Percentiles rank a stretch among this genome's conserved stretches.
Evolutionary conservation across 169 alveolate genomes (phyloP).

Genomic region (Plasmodium yoelii): DNA sequence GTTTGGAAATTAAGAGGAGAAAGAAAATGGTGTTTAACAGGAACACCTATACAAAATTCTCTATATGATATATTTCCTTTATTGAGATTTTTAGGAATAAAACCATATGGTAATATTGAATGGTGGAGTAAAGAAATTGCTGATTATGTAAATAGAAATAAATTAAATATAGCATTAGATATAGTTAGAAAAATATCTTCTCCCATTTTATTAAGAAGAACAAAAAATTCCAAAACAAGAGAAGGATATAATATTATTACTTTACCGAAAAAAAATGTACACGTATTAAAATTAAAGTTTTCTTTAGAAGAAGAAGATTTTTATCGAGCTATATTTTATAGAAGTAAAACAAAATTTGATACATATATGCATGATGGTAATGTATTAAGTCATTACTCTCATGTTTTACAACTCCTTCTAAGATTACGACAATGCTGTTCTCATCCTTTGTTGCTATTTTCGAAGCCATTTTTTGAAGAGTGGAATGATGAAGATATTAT

Average conservation of each 20-base stretch:
- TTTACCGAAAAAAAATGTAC: constrained; percentile 90
- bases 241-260: constrained; percentile 84
- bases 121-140: constrained; percentile 88
- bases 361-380: constrained; percentile 81
- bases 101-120: constrained; percentile 86
- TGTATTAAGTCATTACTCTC: constrained; percentile 84
- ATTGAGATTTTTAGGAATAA: constrained; percentile 89
- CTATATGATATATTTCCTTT: constrained; percentile 92
- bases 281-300: constrained; percentile 82
- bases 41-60: constrained; percentile 95
- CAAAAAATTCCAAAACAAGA: constrained; percentile 86
- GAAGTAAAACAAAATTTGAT: constrained; percentile 84
- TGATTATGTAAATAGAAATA: constrained; percentile 78
- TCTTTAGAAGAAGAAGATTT: constrained; percentile 84
- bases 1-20: constrained; percentile 88
- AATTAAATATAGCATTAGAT: constrained; percentile 79
- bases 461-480: constrained; percentile 64
- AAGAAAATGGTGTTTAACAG: constrained; percentile 93
- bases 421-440: constrained; percentile 89
- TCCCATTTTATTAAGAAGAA: constrained; percentile 90
- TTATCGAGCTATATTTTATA: constrained; percentile 76
- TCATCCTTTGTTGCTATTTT: constrained; percentile 84
- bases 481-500: constrained; percentile 60
- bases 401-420: constrained; percentile 85
- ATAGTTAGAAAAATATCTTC: constrained; percentile 78